Base-by-base conservation (phyloP, 2,329 filamentous ascomycete species). In the Graphilbum ipis-grandicollis region DNA sequence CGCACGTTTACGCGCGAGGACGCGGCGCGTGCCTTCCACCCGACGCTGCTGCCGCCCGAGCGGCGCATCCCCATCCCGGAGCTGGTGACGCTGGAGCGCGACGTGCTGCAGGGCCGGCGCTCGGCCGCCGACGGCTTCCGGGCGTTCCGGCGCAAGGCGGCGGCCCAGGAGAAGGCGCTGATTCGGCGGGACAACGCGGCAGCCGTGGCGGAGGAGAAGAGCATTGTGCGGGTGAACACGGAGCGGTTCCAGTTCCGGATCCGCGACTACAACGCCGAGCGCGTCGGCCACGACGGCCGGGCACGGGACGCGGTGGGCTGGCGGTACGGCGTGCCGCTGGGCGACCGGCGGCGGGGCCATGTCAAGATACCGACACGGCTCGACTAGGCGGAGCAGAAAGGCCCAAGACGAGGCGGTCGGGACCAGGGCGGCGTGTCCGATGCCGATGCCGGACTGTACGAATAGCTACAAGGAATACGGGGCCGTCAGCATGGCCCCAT, bases 361-460 rank as follows among this genome's bases (percentile, higher is more conserved):
- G 55, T 76, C 57, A 79, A 79, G 64, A 79, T 79, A 49, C 75
- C 75, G 18, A 76, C 67, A 26, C 66, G 61, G 37, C 71, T 78
- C 38, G 67, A 22, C 4, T 41, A n/a, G 14, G 26, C 26, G 8
- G 26, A 65, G 41, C n/a, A 34, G n/a, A 33, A 17, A 15, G 30
- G 10, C 4, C 17, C n/a, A n/a, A n/a, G n/a, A n/a, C n/a, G n/a
- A n/a, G n/a, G n/a, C n/a, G n/a, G n/a, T n/a, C n/a, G n/a, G n/a
- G n/a, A n/a, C n/a, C n/a, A n/a, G n/a, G n/a, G n/a, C n/a, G n/a
- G n/a, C n/a, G n/a, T n/a, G n/a, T n/a, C n/a, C n/a, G n/a, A n/a
- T n/a, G n/a, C n/a, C n/a, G n/a, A n/a, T n/a, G 17, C 30, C 6
- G 23, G 23, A 12, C 23, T 25, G 23, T 25, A 25, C 23, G 23